phyloP scores from a whole-genome alignment of 371 early-diverging fungal species.

The Syncephalastrum racemosum region DNA sequence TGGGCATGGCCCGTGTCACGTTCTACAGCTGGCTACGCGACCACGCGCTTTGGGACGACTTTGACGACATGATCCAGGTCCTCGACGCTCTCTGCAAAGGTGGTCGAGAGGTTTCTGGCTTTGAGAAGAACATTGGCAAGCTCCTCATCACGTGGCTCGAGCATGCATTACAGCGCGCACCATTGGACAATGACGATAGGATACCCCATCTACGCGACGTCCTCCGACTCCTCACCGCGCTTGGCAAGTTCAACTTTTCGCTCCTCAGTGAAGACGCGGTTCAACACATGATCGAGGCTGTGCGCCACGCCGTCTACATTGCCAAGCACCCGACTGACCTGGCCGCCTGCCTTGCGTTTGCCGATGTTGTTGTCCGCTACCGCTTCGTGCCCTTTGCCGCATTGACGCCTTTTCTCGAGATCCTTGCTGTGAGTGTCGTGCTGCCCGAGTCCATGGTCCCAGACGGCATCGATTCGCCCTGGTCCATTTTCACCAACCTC shows the following conservation, averaged over 20 bases:
- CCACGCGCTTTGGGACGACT: slow-evolving; percentile 60
- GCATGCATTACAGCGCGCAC: slow-evolving; percentile 28
- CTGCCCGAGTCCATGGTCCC: slow-evolving; percentile 23
- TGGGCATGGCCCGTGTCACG: slow-evolving; percentile 63
- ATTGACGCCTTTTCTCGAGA: slow-evolving; percentile 54
- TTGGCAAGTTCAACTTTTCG: slow-evolving; percentile 71
- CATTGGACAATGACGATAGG: not conserved
- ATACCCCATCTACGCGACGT: slow-evolving; percentile 50
- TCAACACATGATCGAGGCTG: slow-evolving; percentile 50
- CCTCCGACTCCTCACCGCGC: slow-evolving; percentile 56
- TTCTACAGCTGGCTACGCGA: slow-evolving; percentile 59
- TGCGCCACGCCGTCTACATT: slow-evolving; percentile 49
- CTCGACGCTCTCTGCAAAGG: slow-evolving; percentile 62
- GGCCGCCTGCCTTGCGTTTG: slow-evolving; percentile 55
- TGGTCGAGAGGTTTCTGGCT: slow-evolving; percentile 70
- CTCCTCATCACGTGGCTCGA: slow-evolving; percentile 59
- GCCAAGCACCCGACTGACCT: slow-evolving; percentile 49
- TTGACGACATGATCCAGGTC: slow-evolving; percentile 55
- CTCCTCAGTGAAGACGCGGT: slow-evolving; percentile 65
- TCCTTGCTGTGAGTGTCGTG: slow-evolving; percentile 52
- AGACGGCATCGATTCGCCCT: slow-evolving; percentile 38
- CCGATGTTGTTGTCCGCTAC: slow-evolving; percentile 72
- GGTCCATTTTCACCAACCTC: slow-evolving; percentile 65
- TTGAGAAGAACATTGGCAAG: slow-evolving; percentile 68
- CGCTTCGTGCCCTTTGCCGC: slow-evolving; percentile 66